phyloP scores from a whole-genome alignment of 306 rosid species.

The Cicer chorassanicum region DNA sequence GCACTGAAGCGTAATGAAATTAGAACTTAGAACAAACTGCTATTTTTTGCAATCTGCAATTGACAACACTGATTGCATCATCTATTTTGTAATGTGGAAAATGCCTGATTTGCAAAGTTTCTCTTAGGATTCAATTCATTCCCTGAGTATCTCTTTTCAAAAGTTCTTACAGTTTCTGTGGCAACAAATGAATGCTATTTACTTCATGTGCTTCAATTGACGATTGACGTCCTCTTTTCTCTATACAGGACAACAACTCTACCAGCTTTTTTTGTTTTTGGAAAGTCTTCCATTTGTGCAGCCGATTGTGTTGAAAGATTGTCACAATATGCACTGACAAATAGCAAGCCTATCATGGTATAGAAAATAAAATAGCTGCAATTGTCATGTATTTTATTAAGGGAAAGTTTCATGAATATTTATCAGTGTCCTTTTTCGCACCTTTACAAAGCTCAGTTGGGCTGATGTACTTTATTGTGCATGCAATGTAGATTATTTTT shows the following conservation, averaged over 20 bases:
- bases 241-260: conserved; percentile 73
- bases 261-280: conserved; percentile 79
- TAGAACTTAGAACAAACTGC: too few species aligned
- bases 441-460: background rate
- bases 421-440: conserved; percentile 8
- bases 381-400: conserved; percentile 9
- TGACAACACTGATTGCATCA: background rate
- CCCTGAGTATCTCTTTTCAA: background rate
- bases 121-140: conserved; percentile 18
- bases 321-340: conserved; percentile 47
- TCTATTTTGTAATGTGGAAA: conserved; percentile 9
- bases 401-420: conserved; percentile 29
- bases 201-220: conserved; percentile 31
- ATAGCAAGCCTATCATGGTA: conserved; percentile 69
- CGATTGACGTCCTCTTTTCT: conserved; percentile 36
- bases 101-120: conserved; percentile 25
- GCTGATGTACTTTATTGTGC: conserved; percentile 1
- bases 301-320: conserved; percentile 59
- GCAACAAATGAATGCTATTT: conserved; percentile 5
- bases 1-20: too few species aligned
- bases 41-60: too few species aligned
- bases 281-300: conserved; percentile 67
- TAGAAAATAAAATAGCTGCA: conserved; percentile 31
- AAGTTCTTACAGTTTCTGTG: background rate
- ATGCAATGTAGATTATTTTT: background rate